These are phyloP conservation scores for Atractiella rhizophila DNA, from an alignment of 768 basidiomycete species.

Conservation along the genomic window DNA sequence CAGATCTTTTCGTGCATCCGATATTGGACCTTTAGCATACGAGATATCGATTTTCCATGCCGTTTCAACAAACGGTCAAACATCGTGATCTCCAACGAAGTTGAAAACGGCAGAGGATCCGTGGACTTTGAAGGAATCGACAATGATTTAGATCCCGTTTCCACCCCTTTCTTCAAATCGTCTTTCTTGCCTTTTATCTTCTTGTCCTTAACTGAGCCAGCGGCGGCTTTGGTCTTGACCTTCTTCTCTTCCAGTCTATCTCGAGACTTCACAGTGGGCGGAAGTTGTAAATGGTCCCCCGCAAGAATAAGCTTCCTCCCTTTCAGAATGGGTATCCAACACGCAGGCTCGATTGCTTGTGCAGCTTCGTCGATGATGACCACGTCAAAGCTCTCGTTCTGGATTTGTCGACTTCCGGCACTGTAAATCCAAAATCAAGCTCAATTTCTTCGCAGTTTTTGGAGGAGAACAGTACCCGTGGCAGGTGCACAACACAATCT, in stretches of 20 bases:
- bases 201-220: too few relatives aligned
- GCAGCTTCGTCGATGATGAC: slow-evolving; percentile 95
- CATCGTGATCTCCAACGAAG: slow-evolving; percentile 52
- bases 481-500: slow-evolving; percentile 80
- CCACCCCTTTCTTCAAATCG: neutral
- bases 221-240: slow-evolving; percentile 7
- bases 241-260: slow-evolving; percentile 19
- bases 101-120: neutral
- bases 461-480: slow-evolving; percentile 30
- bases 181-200: slow-evolving; percentile 3
- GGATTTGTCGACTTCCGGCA: slow-evolving; percentile 57
- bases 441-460: neutral
- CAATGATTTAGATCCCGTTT: neutral
- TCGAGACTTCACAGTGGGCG: slow-evolving; percentile 62
- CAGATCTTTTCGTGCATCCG: slow-evolving; percentile 19
- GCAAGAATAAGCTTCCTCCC: slow-evolving; percentile 68
- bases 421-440: neutral
- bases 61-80: slow-evolving; percentile 77
- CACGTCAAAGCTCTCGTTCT: slow-evolving; percentile 58
- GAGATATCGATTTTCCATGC: slow-evolving; percentile 58
- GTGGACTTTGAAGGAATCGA: neutral
- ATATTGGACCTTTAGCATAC: slow-evolving; percentile 74
- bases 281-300: slow-evolving; percentile 86
- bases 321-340: slow-evolving; percentile 89
- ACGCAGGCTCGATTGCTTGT: slow-evolving; percentile 82